Base-by-base conservation (phyloP, 2,329 filamentous ascomycete genomes). In the Aspergillus pseudoglaucus region DNA sequence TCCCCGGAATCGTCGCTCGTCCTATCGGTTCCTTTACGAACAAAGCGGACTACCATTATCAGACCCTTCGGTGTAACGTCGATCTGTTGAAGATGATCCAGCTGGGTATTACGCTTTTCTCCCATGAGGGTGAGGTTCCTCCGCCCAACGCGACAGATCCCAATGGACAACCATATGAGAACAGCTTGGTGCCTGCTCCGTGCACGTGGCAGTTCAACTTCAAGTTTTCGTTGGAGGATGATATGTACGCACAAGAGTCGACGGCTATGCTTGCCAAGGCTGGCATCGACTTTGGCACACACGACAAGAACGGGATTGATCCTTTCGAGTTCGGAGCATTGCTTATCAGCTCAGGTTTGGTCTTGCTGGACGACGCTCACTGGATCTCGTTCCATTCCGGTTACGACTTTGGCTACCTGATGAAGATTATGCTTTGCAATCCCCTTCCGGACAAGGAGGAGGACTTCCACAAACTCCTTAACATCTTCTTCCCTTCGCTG, bases 121-220 rank as follows among this genome's bases (percentile, higher is more conserved):
- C 89, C 53, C 80, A 90, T 50, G 85, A 95, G 52, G 93, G 93
- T 51, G 88, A 97, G 57, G 82, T 89, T 2, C 88, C 89, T 1
- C 88, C 89, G 2, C 77, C 86, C 9, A 82, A 84, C 54, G 81
- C 83, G 20, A 73, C 74, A 25, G 64, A 81, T 50, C 68, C 75
- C 46, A 72, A 73, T 52, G 68, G 75, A 39, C 71, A 73, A 54
- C 68, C 70, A 22, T 78, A 79, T 54, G 71, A 69, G 17, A 76
- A 75, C 53, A 76, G 75, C 53, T 71, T 79, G 46, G 65, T 75
- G n/a, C 68, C 69, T 32, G 83, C 89, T 50, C 91, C 88, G 14
- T 94, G 87, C 64, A 94, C 91, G 15, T 98, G 93, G 93, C 91
- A 96, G 59, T 98, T 98, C 78, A 97, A 98, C 76, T 98, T 98